Evolutionary conservation across 768 basidiomycete species (phyloP), one percentile per base, ranked within the genome.

Genomic region (Lactifluus subvellereus): DNA sequence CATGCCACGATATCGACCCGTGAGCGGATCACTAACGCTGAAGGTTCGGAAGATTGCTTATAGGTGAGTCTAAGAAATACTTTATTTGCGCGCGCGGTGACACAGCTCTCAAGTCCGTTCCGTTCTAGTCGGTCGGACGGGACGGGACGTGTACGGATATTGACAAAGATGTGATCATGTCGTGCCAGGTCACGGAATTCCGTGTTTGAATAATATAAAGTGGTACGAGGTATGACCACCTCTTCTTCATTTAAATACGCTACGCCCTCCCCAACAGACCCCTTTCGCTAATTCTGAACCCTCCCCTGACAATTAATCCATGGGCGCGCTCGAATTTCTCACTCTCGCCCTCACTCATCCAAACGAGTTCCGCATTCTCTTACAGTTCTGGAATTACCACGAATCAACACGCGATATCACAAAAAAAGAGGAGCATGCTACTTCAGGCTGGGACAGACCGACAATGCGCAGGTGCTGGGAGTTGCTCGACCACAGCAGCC

Each of bases 381-480:
- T 95, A 30, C 89, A 94, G 70, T 98, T 87, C 78, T 84, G 83
- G 69, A 68, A 97, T 38, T 94, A 87, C 76, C 84, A 93, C 74
- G 87, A 93, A 64, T 79, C 82, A 67, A 85, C 85, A 70, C 85
- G 94, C 68, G 91, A 95, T 69, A 90, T 98, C 69, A 85, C 89
- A 49, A 79, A 84, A 2, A 76, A 84, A 60, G 75, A 81, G 65
- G 91, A 98, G 69, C 84, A 89, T 68, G 77, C 81, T 0, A 85
- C 87, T 20, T 90, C 93, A 1, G 92, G 92, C 48, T 98, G 90
- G 86, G 86, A 97, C 76, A 79, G 96, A 60, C 71, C 81, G 43
- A 78, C 84, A 9, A 99, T 99, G 96, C 83, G 85, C 60, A 79
- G 84, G 48, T 98, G 94, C 71, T 98, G 94, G 95, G 78, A 82